Conservation (phyloP, 2,329 filamentous ascomycete genomes). For the Didymella segeticola region DNA sequence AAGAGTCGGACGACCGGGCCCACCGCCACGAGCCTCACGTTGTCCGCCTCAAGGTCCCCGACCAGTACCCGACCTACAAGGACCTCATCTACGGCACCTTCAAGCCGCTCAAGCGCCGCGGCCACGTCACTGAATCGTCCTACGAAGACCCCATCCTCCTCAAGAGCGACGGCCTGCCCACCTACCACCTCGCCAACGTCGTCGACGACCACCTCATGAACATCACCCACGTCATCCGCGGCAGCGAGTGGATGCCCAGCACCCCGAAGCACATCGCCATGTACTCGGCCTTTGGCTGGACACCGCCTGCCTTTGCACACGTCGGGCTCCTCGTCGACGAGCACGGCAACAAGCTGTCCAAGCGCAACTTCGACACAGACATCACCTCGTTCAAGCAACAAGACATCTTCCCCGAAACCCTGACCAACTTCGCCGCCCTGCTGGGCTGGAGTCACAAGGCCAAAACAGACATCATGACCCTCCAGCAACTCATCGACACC, state of each 20-base stretch:
- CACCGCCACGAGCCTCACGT: slow-evolving; percentile 74
- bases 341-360: slow-evolving; percentile 68
- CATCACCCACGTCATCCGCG: slow-evolving; percentile 94
- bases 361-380: slow-evolving; percentile 75
- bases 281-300: slow-evolving; percentile 59
- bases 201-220: slow-evolving; percentile 95
- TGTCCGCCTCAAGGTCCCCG: slow-evolving; percentile 74
- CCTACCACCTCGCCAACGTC: slow-evolving; percentile 97
- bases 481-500: slow-evolving; percentile 74
- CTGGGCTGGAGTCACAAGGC: slow-evolving; percentile 80
- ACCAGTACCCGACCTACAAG: slow-evolving; percentile 67
- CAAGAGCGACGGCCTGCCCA: slow-evolving; percentile 90
- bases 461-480: slow-evolving; percentile 72
- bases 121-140: slow-evolving; percentile 52
- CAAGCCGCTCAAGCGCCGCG: slow-evolving; percentile 42
- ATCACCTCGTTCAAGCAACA: slow-evolving; percentile 64
- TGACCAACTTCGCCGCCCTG: slow-evolving; percentile 84
- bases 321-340: slow-evolving; percentile 58
- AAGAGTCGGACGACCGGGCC: slow-evolving; percentile 75
- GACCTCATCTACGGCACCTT: slow-evolving; percentile 79
- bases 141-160: slow-evolving; percentile 87
- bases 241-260: slow-evolving; percentile 95
- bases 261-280: slow-evolving; percentile 77
- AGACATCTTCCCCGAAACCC: slow-evolving; percentile 67
- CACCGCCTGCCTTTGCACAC: slow-evolving; percentile 57